Conservation (phyloP, 257 asterid species). For the Scutellaria baicalensis region DNA sequence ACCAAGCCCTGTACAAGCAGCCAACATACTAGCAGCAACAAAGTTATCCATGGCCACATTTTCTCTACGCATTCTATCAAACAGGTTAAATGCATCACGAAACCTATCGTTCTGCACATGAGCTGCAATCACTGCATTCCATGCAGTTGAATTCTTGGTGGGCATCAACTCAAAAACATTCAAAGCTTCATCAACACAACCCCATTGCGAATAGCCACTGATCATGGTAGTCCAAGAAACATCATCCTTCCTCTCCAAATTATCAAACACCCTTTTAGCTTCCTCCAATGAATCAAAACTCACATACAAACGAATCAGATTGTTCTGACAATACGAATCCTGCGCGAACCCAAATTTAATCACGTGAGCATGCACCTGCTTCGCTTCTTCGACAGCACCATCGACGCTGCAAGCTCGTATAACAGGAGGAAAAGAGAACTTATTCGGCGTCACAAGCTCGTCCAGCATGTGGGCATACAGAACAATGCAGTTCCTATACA, state of each 20-base stretch:
- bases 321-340: slow-evolving; percentile 66
- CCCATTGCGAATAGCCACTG: slow-evolving; percentile 55
- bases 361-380: slow-evolving; percentile 65
- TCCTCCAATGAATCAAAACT: slow-evolving; percentile 45
- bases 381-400: slow-evolving; percentile 34
- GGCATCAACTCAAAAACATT: slow-evolving; percentile 50
- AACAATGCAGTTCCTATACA: slow-evolving; percentile 26
- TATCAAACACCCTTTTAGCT: slow-evolving; percentile 55
- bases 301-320: slow-evolving; percentile 75
- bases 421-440: slow-evolving; percentile 59
- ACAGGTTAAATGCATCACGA: slow-evolving; percentile 50
- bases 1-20: slow-evolving; percentile 74
- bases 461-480: slow-evolving; percentile 46
- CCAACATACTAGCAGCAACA: slow-evolving; percentile 77
- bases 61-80: slow-evolving; percentile 46
- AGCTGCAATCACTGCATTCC: slow-evolving; percentile 83
- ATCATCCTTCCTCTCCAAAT: slow-evolving; percentile 38
- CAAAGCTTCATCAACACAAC: slow-evolving; percentile 47
- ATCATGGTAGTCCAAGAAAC: slow-evolving; percentile 91
- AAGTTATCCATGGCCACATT: slow-evolving; percentile 54
- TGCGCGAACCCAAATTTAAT: slow-evolving; percentile 48
- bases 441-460: slow-evolving; percentile 38
- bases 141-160: slow-evolving; percentile 38
- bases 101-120: slow-evolving; percentile 53
- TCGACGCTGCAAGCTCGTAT: slow-evolving; percentile 55